Evolutionary conservation across 192 early-diverging fungal genomes (phyloP).

Genomic region (Phycomyces blakesleeanus): DNA sequence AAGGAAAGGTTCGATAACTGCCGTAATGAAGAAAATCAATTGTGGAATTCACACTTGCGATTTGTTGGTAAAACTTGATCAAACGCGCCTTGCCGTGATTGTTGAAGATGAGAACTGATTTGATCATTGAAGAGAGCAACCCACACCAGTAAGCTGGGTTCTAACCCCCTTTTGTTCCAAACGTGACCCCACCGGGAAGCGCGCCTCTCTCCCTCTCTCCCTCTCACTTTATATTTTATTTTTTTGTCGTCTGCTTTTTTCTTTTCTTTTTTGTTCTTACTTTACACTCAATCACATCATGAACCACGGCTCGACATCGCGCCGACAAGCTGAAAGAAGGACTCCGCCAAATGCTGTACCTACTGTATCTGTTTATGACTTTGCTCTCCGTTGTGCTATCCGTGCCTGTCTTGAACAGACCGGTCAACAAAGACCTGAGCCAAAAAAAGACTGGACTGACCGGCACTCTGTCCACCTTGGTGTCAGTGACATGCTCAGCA

Average conservation of each 20-base stretch:
- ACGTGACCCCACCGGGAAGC: too few species aligned
- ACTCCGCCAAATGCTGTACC: constrained; percentile 8
- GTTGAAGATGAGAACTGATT: constrained; percentile 99
- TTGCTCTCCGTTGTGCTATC: constrained; percentile 37
- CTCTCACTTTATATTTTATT: not conserved
- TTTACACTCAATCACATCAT: not conserved
- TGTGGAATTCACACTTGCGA: constrained; percentile 47
- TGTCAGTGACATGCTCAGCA: constrained; percentile 24
- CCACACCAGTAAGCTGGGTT: not conserved
- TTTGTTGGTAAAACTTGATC: constrained; percentile 90
- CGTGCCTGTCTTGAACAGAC: constrained; percentile 29
- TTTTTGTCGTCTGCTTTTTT: not conserved
- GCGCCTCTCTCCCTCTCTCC: not conserved
- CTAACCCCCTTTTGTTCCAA: not conserved
- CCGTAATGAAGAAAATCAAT: not conserved
- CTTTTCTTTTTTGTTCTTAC: not conserved
- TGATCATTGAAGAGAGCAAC: constrained; percentile 62
- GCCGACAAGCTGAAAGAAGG: constrained; percentile 8
- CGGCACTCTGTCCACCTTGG: constrained; percentile 18
- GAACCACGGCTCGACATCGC: constrained; percentile 2
- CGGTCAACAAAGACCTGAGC: not conserved
- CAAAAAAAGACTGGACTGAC: constrained; percentile 5
- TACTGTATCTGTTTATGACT: constrained; percentile 32
- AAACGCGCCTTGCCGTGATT: constrained; percentile 94
- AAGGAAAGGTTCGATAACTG: not conserved